Conservation (phyloP, 495 filamentous ascomycete species). For the Daldinia vernicosa region DNA sequence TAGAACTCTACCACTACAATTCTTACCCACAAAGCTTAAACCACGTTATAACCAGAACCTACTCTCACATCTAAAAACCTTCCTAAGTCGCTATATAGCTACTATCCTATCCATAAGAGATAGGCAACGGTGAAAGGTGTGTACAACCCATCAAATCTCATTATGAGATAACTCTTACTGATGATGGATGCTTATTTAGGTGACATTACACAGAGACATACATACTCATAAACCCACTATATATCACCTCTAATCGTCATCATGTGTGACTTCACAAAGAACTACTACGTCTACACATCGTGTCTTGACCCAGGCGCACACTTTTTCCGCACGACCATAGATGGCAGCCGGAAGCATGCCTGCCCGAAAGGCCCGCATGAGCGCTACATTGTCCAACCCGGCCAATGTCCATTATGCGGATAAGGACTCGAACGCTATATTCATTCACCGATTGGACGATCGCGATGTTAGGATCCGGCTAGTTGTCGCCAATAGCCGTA, state of each 20-base stretch:
- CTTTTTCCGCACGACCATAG: slow-evolving; percentile 71
- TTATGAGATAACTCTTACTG: slow-evolving; percentile 13
- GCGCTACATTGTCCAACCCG: slow-evolving; percentile 73
- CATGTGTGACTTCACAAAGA: slow-evolving; percentile 83
- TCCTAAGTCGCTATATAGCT: neutral
- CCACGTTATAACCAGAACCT: slow-evolving; percentile 13
- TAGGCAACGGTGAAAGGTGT: slow-evolving; percentile 14
- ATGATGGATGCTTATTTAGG: slow-evolving; percentile 6
- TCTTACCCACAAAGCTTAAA: slow-evolving; percentile 6
- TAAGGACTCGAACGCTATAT: slow-evolving; percentile 29
- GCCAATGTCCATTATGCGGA: slow-evolving; percentile 70
- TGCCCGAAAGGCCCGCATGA: slow-evolving; percentile 78
- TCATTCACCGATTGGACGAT: neutral
- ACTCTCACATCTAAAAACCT: slow-evolving; percentile 10
- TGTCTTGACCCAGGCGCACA: slow-evolving; percentile 73
- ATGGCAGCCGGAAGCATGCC: slow-evolving; percentile 67
- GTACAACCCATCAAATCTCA: slow-evolving; percentile 7
- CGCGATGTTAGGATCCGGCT: neutral
- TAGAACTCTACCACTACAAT: slow-evolving; percentile 24
- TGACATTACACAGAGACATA: slow-evolving; percentile 14
- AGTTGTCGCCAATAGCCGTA: slow-evolving; percentile 7
- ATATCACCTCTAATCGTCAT: slow-evolving; percentile 43
- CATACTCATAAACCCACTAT: neutral
- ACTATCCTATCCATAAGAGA: neutral
- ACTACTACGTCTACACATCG: slow-evolving; percentile 78